Evolutionary conservation across 2,329 filamentous ascomycete species (phyloP).

Genomic region (Herpotrichia juniperi): DNA sequence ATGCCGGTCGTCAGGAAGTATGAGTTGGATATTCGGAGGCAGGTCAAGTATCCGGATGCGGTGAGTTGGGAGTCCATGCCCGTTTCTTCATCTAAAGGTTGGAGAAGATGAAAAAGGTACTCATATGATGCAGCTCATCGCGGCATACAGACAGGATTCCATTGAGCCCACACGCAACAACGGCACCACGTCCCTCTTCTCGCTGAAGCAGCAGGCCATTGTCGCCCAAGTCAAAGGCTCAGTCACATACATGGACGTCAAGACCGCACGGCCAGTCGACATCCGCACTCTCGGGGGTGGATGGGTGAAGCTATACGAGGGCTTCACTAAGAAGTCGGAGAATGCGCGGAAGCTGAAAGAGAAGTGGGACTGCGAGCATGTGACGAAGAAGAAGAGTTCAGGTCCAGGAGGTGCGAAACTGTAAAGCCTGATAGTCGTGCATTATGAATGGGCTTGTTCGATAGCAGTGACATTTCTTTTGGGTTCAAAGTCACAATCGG

Average conservation of each 20-base stretch:
- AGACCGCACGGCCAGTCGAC: conserved; percentile 16
- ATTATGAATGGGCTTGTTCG: too few species aligned
- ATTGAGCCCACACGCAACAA: conserved; percentile 19
- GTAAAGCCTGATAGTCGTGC: too few species aligned
- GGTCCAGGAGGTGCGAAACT: too few species aligned
- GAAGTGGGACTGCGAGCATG: conserved; percentile 17
- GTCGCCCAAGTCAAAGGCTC: conserved; percentile 20
- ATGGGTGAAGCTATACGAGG: conserved; percentile 19
- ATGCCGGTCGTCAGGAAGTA: conserved; percentile 18
- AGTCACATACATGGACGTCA: conserved; percentile 20
- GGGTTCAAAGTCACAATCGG: too few species aligned
- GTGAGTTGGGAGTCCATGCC: conserved; percentile 9
- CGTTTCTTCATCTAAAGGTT: too few species aligned
- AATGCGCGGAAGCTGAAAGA: conserved; percentile 13
- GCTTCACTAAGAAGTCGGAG: conserved; percentile 18
- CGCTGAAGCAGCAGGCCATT: conserved; percentile 22
- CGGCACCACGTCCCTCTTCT: conserved; percentile 21
- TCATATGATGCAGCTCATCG: conserved; percentile 17
- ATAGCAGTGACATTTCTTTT: too few species aligned
- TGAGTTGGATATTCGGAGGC: conserved; percentile 18
- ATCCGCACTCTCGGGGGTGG: conserved; percentile 22
- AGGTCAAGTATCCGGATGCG: conserved; percentile 24
- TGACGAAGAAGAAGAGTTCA: conserved; percentile 1
- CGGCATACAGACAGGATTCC: conserved; percentile 13
- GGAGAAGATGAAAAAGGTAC: neutral